Evolutionary conservation across 306 rosid genomes (phyloP), one percentile per base, ranked within the genome.

Genomic region (Chamaecrista fasciculata): DNA sequence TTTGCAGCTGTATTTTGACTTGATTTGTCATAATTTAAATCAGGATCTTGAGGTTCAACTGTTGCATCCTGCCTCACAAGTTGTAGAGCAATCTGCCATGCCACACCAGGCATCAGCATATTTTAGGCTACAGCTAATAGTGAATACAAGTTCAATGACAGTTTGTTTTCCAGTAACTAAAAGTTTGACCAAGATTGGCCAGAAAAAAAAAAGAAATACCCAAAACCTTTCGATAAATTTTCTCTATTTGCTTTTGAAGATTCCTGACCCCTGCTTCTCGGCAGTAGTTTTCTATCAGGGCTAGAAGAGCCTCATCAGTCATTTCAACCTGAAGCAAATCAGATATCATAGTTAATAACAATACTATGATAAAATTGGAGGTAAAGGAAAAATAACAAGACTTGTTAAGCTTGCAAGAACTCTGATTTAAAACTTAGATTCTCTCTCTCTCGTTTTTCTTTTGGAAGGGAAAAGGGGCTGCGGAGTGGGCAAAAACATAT

Each of bases 171-270:
- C 11, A 23, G 18, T 31, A 53, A 63, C 24, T 36, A 19, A 23
- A 25, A 43, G n/a, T 43, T 60, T 42, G 14, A 57, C 37, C n/a
- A 31, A 57, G 14, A 23, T 72, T 58, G 68, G 59, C 76, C 48
- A 40, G 9, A 52, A 46, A 23, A 1, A 16, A 33, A 18, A 62
- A 44, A 56, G 43, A 60, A 5, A 68, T n/a, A n/a, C n/a, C n/a
- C 73, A 81, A 75, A 73, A 92, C 98, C 96, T 92, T 92, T 67
- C 90, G 88, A 58, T 89, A 92, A 66, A 92, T 90, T 84, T 87
- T 92, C 74, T 92, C 98, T 53, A 87, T 84, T 64, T 90, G 93
- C 87, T 92, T 92, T 77, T 90, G 96, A 69, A 90, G 98, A 76
- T 92, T 92, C 71, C 96, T 74, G 49, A 92, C 96, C 44, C 96